phyloP scores from a whole-genome alignment of 495 filamentous ascomycete species.

The Aspergillus cavernicola region DNA sequence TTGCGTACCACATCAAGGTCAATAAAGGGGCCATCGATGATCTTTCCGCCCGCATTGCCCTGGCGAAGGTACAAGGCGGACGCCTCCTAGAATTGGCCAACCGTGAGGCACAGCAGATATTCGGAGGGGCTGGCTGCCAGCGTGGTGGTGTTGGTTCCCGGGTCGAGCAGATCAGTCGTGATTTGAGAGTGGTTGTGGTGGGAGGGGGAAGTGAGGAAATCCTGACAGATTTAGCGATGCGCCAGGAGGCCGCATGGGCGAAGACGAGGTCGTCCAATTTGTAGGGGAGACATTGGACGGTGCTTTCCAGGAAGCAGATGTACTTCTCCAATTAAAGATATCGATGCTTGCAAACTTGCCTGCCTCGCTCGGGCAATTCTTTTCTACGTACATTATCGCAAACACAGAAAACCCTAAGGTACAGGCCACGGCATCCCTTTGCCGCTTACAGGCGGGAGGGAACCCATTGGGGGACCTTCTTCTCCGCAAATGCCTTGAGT shows the following conservation, averaged over 20 bases:
- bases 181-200: no score
- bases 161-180: no score
- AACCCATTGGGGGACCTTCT: slow-evolving; percentile 62
- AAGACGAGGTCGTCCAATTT: background rate
- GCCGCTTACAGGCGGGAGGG: background rate
- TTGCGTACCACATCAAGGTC: slow-evolving; percentile 4
- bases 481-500: slow-evolving; percentile 69
- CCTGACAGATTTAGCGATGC: background rate
- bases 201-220: slow-evolving; percentile 6
- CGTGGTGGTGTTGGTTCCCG: slow-evolving; percentile 1
- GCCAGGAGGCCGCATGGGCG: background rate
- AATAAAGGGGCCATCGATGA: background rate
- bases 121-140: no score
- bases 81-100: no score
- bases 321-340: no score
- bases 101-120: no score
- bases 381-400: no score
- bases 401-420: background rate
- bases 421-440: background rate
- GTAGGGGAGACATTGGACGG: no score
- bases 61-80: slow-evolving; percentile 1
- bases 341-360: no score
- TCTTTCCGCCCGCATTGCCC: background rate
- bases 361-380: no score
- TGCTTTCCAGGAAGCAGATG: no score